Evolutionary conservation across 108 stramenopile species (phyloP).

Genomic region (Craspedostauros australis): DNA sequence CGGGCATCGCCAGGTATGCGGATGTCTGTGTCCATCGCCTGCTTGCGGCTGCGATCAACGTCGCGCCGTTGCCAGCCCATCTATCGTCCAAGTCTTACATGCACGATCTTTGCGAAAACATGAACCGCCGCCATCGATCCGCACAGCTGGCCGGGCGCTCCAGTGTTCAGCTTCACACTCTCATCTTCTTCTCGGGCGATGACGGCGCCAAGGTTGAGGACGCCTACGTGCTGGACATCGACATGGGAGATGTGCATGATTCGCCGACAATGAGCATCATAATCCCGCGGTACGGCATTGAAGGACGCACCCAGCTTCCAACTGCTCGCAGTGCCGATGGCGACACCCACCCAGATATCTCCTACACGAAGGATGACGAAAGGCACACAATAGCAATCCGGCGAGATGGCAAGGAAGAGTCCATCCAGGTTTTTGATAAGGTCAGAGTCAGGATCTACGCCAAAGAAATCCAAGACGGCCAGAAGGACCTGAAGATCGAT

Average conservation of each 20-base stretch:
- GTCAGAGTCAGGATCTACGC: conserved; percentile 80
- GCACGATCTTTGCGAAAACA: conserved; percentile 91
- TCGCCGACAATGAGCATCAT: conserved; percentile 85
- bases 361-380: conserved; percentile 37
- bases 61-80: conserved; percentile 83
- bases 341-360: conserved; percentile 50
- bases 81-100: conserved; percentile 85
- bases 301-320: conserved; percentile 75
- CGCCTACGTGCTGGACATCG: conserved; percentile 91
- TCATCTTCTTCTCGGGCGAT: conserved; percentile 83
- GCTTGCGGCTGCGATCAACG: conserved; percentile 90
- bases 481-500: conserved; percentile 70
- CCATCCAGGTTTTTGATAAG: conserved; percentile 86
- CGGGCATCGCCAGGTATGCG: conserved; percentile 59
- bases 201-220: conserved; percentile 76
- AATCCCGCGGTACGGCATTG: conserved; percentile 97
- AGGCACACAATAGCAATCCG: too few relatives aligned
- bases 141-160: conserved; percentile 94
- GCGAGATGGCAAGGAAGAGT: conserved; percentile 20
- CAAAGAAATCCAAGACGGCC: conserved; percentile 41
- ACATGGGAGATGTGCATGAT: conserved; percentile 45
- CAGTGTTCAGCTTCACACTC: conserved; percentile 88
- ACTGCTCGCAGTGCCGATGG: conserved; percentile 38
- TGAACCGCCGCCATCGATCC: conserved; percentile 94
- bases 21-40: conserved; percentile 99